These are phyloP conservation scores for Sordaria brevicollis DNA, from an alignment of 495 filamentous ascomycete genomes.

Conservation along the genomic window DNA sequence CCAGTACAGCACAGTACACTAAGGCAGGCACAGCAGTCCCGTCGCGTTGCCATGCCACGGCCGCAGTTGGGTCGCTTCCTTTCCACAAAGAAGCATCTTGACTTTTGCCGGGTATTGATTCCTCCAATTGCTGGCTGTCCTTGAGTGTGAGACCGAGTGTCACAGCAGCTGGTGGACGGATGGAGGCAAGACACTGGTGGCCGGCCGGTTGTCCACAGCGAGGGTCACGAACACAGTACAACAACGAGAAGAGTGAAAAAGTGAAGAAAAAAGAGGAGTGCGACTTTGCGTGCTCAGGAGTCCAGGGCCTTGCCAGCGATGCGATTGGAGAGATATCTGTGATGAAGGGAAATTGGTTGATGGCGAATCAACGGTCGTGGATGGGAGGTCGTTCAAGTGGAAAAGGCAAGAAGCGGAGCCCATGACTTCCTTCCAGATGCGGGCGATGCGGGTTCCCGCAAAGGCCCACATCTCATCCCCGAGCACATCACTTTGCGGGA, in stretches of 20 bases:
- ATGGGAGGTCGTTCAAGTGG: not conserved
- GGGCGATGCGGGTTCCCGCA: not conserved
- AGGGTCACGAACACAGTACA: not conserved
- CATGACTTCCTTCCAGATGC: not conserved
- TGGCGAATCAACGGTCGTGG: not conserved
- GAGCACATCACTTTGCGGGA: not conserved
- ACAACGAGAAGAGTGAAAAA: not conserved
- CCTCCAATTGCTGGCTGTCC: not conserved
- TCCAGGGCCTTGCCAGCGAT: not conserved
- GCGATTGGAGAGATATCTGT: not conserved
- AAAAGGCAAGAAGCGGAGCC: not conserved
- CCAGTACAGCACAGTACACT: not conserved
- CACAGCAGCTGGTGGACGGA: not conserved
- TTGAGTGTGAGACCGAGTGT: not conserved
- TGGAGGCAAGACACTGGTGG: not conserved
- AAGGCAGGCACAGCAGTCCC: not conserved
- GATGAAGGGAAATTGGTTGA: not conserved
- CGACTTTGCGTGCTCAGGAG: not conserved
- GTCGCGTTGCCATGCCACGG: not conserved
- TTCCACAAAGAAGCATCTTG: not conserved
- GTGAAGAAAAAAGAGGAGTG: not conserved
- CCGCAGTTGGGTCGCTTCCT: not conserved
- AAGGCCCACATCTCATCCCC: not conserved
- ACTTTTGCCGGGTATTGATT: not conserved
- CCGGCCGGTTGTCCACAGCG: not conserved